Percentiles rank a stretch among this genome's conserved stretches.
Evolutionary conservation across 2,329 filamentous ascomycete species (phyloP).

Genomic region (Exophiala spinifera): DNA sequence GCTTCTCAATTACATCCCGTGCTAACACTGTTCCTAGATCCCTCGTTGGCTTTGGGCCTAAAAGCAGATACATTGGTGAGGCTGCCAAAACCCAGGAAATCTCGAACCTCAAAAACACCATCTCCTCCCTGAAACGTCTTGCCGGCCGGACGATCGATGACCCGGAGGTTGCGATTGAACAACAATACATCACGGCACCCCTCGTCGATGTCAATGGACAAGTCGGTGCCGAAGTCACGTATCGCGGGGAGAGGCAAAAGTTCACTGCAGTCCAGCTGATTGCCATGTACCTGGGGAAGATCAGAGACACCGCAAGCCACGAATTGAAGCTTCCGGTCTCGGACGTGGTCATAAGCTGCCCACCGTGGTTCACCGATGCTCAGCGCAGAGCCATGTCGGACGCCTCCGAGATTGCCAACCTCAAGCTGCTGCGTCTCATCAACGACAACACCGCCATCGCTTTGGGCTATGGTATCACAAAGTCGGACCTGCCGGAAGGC

Average conservation of each 20-base stretch:
- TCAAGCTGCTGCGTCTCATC: slow-evolving; percentile 90
- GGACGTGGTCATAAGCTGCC: slow-evolving; percentile 90
- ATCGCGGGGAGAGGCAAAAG: slow-evolving; percentile 89
- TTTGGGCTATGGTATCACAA: slow-evolving; percentile 96
- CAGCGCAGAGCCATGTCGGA: slow-evolving; percentile 88
- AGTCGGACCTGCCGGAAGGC: slow-evolving; percentile 80
- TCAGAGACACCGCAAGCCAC: slow-evolving; percentile 79
- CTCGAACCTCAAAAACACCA: slow-evolving; percentile 99
- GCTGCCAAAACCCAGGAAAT: slow-evolving; percentile 97
- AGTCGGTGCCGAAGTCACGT: slow-evolving; percentile 89
- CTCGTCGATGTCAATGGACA: slow-evolving; percentile 90
- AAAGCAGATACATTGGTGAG: slow-evolving; percentile 91
- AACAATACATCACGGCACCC: slow-evolving; percentile 80
- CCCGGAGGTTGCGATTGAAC: slow-evolving; percentile 89
- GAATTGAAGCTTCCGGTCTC: slow-evolving; percentile 90
- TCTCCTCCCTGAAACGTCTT: slow-evolving; percentile 87
- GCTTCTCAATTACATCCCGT: neutral
- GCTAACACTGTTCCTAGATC: slow-evolving; percentile 55
- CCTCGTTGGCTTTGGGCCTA: slow-evolving; percentile 90
- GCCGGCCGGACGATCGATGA: slow-evolving; percentile 82
- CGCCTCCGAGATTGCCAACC: slow-evolving; percentile 85
- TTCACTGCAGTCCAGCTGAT: slow-evolving; percentile 93
- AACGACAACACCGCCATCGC: slow-evolving; percentile 97
- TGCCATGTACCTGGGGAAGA: slow-evolving; percentile 93
- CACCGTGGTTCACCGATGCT: slow-evolving; percentile 93